Conservation (phyloP, 2,329 filamentous ascomycete genomes). For the Calonectria pseudoreteaudii region DNA sequence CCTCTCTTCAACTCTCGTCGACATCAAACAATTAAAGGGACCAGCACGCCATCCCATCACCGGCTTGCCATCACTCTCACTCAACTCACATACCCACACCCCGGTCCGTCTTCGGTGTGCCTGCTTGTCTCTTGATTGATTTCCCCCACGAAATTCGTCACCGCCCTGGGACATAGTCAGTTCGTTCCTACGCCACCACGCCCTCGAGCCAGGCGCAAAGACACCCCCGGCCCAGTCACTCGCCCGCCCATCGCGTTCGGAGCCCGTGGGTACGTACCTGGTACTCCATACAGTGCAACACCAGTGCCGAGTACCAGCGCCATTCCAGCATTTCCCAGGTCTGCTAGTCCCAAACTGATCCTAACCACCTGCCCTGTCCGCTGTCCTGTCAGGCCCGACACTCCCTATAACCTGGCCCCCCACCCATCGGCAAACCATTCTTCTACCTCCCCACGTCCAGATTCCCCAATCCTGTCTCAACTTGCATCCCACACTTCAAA, state of each 20-base stretch:
- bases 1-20: neutral
- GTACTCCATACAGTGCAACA: conserved; percentile 25
- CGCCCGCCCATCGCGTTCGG: conserved; percentile 20
- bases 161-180: conserved; percentile 36
- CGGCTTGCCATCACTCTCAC: conserved; percentile 7
- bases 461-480: conserved; percentile 27
- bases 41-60: conserved; percentile 4
- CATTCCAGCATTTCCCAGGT: conserved; percentile 16
- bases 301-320: conserved; percentile 21
- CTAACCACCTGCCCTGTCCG: conserved; percentile 43
- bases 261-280: conserved; percentile 24
- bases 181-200: conserved; percentile 42
- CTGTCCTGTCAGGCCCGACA: conserved; percentile 22
- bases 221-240: conserved; percentile 26
- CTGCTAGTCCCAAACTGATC: conserved; percentile 40
- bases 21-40: neutral
- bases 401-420: conserved; percentile 44
- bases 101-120: conserved; percentile 35
- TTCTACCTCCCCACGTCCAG: conserved; percentile 39
- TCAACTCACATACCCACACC: conserved; percentile 14
- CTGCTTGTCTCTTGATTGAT: conserved; percentile 15
- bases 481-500: conserved; percentile 20
- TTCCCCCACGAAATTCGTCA: conserved; percentile 45
- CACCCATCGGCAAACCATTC: conserved; percentile 43
- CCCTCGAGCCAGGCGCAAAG: conserved; percentile 39